These are phyloP conservation scores for Eucalyptus sideroxylon DNA, from an alignment of 345 rosid genomes.

Conservation along the genomic window DNA sequence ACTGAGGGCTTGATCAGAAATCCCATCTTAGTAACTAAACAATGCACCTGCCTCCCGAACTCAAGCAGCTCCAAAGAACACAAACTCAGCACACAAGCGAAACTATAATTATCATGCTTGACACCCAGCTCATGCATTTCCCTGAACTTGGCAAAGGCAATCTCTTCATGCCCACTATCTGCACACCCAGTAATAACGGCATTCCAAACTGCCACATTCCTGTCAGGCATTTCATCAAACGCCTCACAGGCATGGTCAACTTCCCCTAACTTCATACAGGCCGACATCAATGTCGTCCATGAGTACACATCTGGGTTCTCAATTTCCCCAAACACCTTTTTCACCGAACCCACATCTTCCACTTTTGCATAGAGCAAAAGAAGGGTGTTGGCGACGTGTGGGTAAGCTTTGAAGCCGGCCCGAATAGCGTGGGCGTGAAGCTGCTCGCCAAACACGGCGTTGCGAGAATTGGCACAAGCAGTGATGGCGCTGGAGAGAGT, in stretches of 20 bases:
- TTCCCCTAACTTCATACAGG: constrained; percentile 28
- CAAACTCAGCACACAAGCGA: constrained; percentile 51
- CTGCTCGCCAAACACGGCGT: constrained; percentile 25
- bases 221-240: constrained; percentile 41
- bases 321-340: constrained; percentile 40
- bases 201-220: constrained; percentile 48
- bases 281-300: constrained; percentile 51
- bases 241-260: constrained; percentile 33
- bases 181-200: constrained; percentile 68
- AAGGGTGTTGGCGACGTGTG: constrained; percentile 53
- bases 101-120: constrained; percentile 49
- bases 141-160: constrained; percentile 33
- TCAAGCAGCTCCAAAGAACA: constrained; percentile 24
- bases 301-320: constrained; percentile 52
- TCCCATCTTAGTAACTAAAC: constrained; percentile 46
- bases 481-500: constrained; percentile 44
- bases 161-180: constrained; percentile 29
- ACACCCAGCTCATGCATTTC: constrained; percentile 49
- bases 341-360: constrained; percentile 15
- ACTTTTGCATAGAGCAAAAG: constrained; percentile 42
- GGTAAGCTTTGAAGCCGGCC: constrained; percentile 24
- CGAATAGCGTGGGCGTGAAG: constrained; percentile 48
- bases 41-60: constrained; percentile 56
- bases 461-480: constrained; percentile 43
- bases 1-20: constrained; percentile 31